Evolutionary conservation across 805 yeast species (phyloP), one percentile per base, ranked within the genome.

Genomic region (Candida pseudoglaebosa): DNA sequence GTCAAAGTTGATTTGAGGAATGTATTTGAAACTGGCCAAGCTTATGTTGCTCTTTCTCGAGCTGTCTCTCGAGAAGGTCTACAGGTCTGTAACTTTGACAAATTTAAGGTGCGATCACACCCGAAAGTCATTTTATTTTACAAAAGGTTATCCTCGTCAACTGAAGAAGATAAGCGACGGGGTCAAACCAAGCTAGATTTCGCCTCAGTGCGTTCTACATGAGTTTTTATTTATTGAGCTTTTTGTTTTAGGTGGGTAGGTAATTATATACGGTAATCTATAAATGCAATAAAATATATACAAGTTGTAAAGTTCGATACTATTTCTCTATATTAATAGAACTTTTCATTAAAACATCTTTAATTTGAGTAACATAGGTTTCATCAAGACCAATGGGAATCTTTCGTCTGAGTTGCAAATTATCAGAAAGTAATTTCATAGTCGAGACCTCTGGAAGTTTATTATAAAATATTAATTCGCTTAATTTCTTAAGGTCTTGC

Each of bases 41-140:
- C 95, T 0, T 93, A 93, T 56, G 99, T 93, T 21, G 99, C 98
- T 0, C 65, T 93, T 22, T 86, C 96, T 9, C 76, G 99, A 59
- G 98, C 97, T 1, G 84, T 82, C 1, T 75, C 84, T 16, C 72
- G 95, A 50, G 78, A 79, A 3, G 96, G 96, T 0, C 67, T 93
- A 19, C 96, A 88, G 51, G 85, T 93, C 2, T 59, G 78, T 38
- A 82, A 87, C 49, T 93, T 93, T 57, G 69, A 78, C 39, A 73
- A 71, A 24, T 52, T 56, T 1, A 80, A 77, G 52, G 86, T 93
- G 12, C 69, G 61, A 52, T 84, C 91, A 0, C 87, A 89, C 60
- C 70, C 70, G 1, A 76, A 71, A 46, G 99, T 93, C 2, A 68
- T 70, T 14, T 68, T 72, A 8, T 93, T 91, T 52, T 93, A 93